Evolutionary conservation across 495 filamentous ascomycete genomes (phyloP).

Genomic region (Cladorrhinum samala): DNA sequence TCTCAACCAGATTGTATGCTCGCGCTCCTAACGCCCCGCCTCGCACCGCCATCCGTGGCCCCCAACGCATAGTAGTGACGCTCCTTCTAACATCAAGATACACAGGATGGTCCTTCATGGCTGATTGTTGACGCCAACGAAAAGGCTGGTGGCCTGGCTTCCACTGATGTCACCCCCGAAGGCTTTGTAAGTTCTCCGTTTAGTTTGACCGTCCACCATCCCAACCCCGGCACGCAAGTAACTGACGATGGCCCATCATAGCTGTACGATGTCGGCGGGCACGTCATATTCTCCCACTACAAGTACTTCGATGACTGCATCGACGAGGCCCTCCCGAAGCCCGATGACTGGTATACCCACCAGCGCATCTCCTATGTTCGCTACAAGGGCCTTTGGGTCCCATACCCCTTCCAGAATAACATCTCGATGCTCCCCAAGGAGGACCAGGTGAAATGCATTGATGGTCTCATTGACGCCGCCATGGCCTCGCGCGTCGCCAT

Average conservation of each 20-base stretch:
- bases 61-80: neutral
- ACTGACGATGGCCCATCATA: slow-evolving; percentile 31
- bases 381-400: slow-evolving; percentile 92
- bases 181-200: slow-evolving; percentile 75
- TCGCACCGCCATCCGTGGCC: slow-evolving; percentile 17
- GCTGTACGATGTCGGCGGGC: slow-evolving; percentile 98
- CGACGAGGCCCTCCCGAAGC: slow-evolving; percentile 87
- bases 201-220: neutral
- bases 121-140: slow-evolving; percentile 90
- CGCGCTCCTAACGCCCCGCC: no score
- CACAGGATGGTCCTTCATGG: slow-evolving; percentile 84
- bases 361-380: slow-evolving; percentile 98
- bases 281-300: slow-evolving; percentile 99
- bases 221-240: no score
- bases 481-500: slow-evolving; percentile 76
- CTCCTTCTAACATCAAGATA: slow-evolving; percentile 19
- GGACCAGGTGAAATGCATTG: slow-evolving; percentile 90
- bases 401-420: slow-evolving; percentile 99
- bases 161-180: slow-evolving; percentile 91
- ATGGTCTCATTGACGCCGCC: slow-evolving; percentile 94
- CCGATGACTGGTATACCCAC: slow-evolving; percentile 94
- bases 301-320: slow-evolving; percentile 99
- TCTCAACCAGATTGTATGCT: slow-evolving; percentile 84
- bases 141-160: slow-evolving; percentile 92
- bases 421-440: slow-evolving; percentile 98